Conservation (phyloP, 2,329 filamentous ascomycete genomes). For the Epichloe coenophiala region DNA sequence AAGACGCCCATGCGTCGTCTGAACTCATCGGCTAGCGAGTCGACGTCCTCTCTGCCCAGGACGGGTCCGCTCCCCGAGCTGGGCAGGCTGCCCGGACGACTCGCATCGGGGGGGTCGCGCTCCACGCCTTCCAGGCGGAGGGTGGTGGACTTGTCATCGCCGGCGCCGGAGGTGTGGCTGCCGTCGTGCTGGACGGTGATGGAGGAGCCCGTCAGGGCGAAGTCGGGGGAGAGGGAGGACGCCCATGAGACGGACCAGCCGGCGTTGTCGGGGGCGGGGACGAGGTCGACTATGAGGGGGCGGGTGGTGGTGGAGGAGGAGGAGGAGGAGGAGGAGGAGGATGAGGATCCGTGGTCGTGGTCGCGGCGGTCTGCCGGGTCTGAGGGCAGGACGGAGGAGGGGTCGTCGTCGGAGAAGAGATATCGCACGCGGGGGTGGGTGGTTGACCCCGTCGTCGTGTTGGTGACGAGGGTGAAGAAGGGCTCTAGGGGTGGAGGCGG, state of each 20-base stretch:
- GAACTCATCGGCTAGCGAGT: constrained; percentile 41
- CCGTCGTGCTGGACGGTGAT: constrained; percentile 27
- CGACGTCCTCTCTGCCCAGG: constrained; percentile 32
- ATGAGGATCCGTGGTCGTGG: no score
- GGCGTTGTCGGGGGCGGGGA: constrained; percentile 23
- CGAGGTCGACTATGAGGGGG: constrained; percentile 43
- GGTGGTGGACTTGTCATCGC: constrained; percentile 15
- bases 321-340: constrained; percentile 8
- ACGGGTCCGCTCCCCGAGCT: constrained; percentile 18
- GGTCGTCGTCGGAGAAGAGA: constrained; percentile 85
- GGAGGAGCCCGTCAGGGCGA: constrained; percentile 42
- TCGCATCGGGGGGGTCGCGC: constrained; percentile 19
- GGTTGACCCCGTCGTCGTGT: constrained; percentile 57
- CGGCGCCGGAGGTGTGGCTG: constrained; percentile 10
- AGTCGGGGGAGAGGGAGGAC: constrained; percentile 60
- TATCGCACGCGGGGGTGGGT: constrained; percentile 83
- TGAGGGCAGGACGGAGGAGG: constrained; percentile 56
- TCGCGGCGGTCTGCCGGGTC: constrained; percentile 27
- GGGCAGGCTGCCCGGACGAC: constrained; percentile 12
- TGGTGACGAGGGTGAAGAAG: constrained; percentile 76
- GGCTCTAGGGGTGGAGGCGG: constrained; percentile 45
- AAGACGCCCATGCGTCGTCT: constrained; percentile 42
- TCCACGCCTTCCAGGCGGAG: constrained; percentile 25
- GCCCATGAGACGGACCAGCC: constrained; percentile 50
- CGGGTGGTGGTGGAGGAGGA: constrained; percentile 24